Evolutionary conservation across 2,329 filamentous ascomycete species (phyloP), one percentile per base, ranked within the genome.

Genomic region (Chaetomiaceae sp.): DNA sequence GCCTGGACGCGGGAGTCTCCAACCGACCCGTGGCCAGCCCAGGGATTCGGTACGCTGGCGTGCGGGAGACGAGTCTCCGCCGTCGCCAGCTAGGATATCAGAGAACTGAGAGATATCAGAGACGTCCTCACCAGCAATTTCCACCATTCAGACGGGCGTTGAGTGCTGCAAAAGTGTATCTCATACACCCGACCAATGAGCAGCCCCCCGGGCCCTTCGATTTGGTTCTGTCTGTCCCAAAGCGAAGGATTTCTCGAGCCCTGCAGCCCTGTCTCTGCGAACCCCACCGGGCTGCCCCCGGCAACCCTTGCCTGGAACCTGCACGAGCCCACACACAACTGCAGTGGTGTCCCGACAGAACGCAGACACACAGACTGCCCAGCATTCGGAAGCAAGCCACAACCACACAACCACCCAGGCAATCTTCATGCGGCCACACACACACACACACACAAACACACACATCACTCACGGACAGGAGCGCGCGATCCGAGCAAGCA

Each of bases 21-120:
- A 30, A 26, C 27, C 18, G 20, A 32, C 15, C 41, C 20, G 18
- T 18, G n/a, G 14, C 7, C 27, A 8, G 27, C 27, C 37, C 42
- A 30, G 39, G 35, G 48, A 44, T 18, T 42, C 36, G 43, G 48
- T 17, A 41, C 29, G 36, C 19, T 30, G 30, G 30, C 20, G 10
- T 11, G 17, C 34, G 34, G 40, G n/a, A 36, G 15, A 33, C 27
- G 12, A 41, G 14, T 24, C 8, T 15, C 15, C 30, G 39, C 27
- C n/a, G 18, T 24, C 22, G 26, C 12, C 2, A 22, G 26, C 34
- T n/a, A 27, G 26, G 15, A 40, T 41, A 44, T 22, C 37, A 35
- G 29, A 37, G 30, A 41, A n/a, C n/a, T n/a, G n/a, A n/a, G n/a
- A n/a, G n/a, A n/a, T n/a, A n/a, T n/a, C n/a, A n/a, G n/a, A n/a